phyloP scores from a whole-genome alignment of 2,329 filamentous ascomycete genomes.

The Teratosphaeria pseudoeucalypti region DNA sequence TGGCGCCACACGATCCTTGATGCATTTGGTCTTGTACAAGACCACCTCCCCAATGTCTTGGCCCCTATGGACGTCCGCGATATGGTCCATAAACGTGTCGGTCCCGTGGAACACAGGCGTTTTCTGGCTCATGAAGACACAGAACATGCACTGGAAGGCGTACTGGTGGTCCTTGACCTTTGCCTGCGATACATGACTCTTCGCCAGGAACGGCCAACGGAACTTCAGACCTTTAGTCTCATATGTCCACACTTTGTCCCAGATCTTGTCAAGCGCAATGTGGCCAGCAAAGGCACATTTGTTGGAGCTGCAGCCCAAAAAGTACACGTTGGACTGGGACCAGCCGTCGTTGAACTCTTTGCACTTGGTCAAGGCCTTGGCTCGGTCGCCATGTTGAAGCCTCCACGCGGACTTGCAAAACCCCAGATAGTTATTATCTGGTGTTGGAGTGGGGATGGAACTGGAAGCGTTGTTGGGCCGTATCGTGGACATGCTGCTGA shows the following conservation, averaged over 20 bases:
- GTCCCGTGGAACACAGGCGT: slow-evolving; percentile 31
- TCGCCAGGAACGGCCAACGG: slow-evolving; percentile 39
- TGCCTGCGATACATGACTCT: slow-evolving; percentile 32
- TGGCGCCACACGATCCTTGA: slow-evolving; percentile 30
- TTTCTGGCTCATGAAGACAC: slow-evolving; percentile 29
- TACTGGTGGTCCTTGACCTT: slow-evolving; percentile 20
- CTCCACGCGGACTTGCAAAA: slow-evolving; percentile 41
- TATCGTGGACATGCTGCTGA: background rate
- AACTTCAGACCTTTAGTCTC: slow-evolving; percentile 29
- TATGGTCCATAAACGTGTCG: slow-evolving; percentile 35
- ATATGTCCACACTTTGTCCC: slow-evolving; percentile 15
- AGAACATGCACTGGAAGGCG: slow-evolving; percentile 39
- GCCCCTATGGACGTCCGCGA: slow-evolving; percentile 28
- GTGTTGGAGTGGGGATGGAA: slow-evolving; percentile 17
- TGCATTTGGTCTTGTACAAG: slow-evolving; percentile 33
- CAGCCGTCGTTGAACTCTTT: slow-evolving; percentile 15
- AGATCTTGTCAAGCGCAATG: slow-evolving; percentile 17
- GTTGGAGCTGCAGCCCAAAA: slow-evolving; percentile 29
- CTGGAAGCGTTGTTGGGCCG: slow-evolving; percentile 5
- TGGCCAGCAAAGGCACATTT: slow-evolving; percentile 36
- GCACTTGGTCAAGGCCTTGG: slow-evolving; percentile 20
- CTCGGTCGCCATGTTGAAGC: slow-evolving; percentile 25
- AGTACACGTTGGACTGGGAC: slow-evolving; percentile 16
- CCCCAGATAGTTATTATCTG: slow-evolving; percentile 24
- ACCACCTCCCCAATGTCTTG: slow-evolving; percentile 27